Percentiles rank a stretch among this genome's conserved stretches.
Conservation (phyloP, 805 yeast species). For the Wickerhamomyces kurtzmanii region DNA sequence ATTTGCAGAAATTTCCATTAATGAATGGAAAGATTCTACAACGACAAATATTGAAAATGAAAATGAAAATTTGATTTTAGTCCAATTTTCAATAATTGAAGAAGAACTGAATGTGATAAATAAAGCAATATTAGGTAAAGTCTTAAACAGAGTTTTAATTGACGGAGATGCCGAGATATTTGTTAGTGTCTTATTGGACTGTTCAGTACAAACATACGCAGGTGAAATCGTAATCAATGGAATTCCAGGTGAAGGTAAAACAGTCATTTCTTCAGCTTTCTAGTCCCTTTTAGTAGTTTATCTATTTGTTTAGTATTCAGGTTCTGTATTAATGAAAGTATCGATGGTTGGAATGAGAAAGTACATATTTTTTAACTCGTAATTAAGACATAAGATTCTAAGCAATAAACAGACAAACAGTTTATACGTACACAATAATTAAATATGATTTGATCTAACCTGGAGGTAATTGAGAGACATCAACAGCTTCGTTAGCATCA, state of each 20-base stretch:
- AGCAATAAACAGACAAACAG: neutral
- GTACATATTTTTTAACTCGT: neutral
- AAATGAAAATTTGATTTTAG: conserved; percentile 18
- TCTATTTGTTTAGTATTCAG: neutral
- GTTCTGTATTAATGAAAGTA: neutral
- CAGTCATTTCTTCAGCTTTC: conserved; percentile 11
- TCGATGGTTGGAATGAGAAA: neutral
- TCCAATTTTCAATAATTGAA: conserved; percentile 29
- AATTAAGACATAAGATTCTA: neutral
- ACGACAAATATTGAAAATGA: conserved; percentile 21
- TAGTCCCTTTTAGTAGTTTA: neutral
- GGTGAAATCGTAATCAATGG: conserved; percentile 22
- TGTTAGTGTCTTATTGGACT: conserved; percentile 28
- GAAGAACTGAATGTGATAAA: conserved; percentile 33
- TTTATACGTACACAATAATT: neutral
- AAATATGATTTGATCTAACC: conserved; percentile 49
- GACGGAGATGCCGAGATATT: conserved; percentile 27
- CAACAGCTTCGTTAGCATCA: conserved; percentile 66
- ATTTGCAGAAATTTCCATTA: conserved; percentile 34
- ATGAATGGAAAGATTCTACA: conserved; percentile 34
- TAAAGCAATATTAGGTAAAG: conserved; percentile 27
- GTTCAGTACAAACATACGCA: conserved; percentile 17
- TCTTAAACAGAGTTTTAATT: conserved; percentile 30
- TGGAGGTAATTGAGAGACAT: conserved; percentile 87
- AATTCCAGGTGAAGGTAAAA: conserved; percentile 16